phyloP scores from a whole-genome alignment of 306 rosid species.

The Vicia faba region DNA sequence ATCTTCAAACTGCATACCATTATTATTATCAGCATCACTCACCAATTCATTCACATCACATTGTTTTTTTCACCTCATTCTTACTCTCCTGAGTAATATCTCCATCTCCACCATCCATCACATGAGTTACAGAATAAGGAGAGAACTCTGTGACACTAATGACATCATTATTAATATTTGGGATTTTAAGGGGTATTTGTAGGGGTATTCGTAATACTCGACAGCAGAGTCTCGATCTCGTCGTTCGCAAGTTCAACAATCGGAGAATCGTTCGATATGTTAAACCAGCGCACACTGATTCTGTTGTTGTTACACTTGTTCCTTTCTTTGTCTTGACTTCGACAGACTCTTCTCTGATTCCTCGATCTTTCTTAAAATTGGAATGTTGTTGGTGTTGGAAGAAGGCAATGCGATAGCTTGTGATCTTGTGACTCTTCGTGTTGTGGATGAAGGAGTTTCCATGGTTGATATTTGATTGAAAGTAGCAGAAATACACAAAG shows the following conservation, averaged over 20 bases:
- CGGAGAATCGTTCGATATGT: constrained; percentile 91
- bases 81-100: constrained; percentile 68
- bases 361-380: constrained; percentile 62
- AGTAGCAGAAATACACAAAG: background rate
- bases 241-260: constrained; percentile 79
- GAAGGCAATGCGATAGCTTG: constrained; percentile 43
- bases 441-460: constrained; percentile 86
- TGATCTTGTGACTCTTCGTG: constrained; percentile 77
- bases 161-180: too few relatives aligned
- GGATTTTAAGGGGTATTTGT: too few relatives aligned
- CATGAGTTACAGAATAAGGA: constrained; percentile 74
- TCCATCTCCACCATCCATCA: constrained; percentile 55
- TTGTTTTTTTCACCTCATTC: constrained; percentile 53
- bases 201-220: constrained; percentile 40
- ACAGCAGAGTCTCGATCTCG: constrained; percentile 57
- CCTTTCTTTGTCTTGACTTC: constrained; percentile 48
- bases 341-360: constrained; percentile 55
- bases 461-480: constrained; percentile 45
- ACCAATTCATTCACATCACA: constrained; percentile 51
- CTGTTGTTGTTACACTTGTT: constrained; percentile 45
- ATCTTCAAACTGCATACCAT: constrained; percentile 78
- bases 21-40: constrained; percentile 49
- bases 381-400: constrained; percentile 40
- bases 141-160: too few relatives aligned
- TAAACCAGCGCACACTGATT: constrained; percentile 68